Base-by-base conservation (phyloP, 2,329 filamentous ascomycete species). In the Botryotinia convoluta region DNA sequence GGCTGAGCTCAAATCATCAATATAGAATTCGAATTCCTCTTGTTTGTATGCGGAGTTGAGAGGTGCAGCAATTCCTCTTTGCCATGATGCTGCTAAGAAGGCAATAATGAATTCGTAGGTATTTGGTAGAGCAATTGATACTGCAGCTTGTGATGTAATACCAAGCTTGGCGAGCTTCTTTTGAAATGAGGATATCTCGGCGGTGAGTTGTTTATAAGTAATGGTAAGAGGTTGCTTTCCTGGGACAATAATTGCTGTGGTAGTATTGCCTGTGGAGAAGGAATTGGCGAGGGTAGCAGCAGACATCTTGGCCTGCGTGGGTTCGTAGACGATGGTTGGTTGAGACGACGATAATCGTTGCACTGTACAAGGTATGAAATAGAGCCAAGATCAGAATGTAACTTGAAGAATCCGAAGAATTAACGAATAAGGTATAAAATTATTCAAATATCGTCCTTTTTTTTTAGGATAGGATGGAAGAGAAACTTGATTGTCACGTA, bases 21-120 rank as follows among this genome's bases (percentile, higher is more conserved):
- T 95, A 83, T 96, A 97, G 83, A 97, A 97, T 82, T 96, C 93
- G 81, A 95, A 96, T 82, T 97, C 93, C 73, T 91, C 91, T 83
- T 96, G 93, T 84, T 95, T 97, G 85, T 97, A 97, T 62, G 91
- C 91, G 59, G 93, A 90, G 82, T 97, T 97, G 77, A 97, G 85
- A n/a, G 93, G 94, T 4, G 94, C 94, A 12, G 93, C 93, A 77
- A 96, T 91, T 44, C 87, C 92, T 79, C 94, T 88, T 84, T 96
- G 93, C 89, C 91, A 94, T n/a, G 93, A 89, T 29, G 90, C 88
- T n/a, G 93, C 93, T 62, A 97, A 87, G 83, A 97, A 97, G 3
- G 93, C 90, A 73, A 96, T 90, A 80, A 97, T 92, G 83, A 97
- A 96, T 82, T 95, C 93, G 83, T 94, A 95, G 71, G 91, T 94